Base-by-base conservation (phyloP, 1,284 basidiomycete species). In the Trichosporon coremiiforme region DNA sequence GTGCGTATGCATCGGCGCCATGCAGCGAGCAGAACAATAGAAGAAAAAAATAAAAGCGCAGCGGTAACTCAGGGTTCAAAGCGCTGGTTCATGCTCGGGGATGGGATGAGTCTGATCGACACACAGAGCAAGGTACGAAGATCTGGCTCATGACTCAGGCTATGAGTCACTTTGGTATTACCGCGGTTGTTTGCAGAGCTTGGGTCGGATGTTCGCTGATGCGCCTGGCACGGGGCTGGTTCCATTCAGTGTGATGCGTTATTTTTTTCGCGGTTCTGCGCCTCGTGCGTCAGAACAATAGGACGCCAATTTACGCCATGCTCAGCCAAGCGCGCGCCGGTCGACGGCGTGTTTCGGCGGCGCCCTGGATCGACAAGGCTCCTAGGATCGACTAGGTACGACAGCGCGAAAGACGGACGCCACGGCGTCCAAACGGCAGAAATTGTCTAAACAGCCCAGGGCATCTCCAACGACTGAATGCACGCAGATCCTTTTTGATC, bases 401-500 rank as follows among this genome's bases (percentile, higher is more conserved):
- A n/a, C 17, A n/a, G 50, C 10, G 50, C 50, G 50, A 53, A 53
- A 53, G 25, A 22, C 33, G 50, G 20, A 22, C 50, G 50, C 50
- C 50, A 25, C 20, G 50, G 50, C 50, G 50, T 22, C 20, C 20
- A 53, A 38, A 38, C 36, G 36, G 36, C 36, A 38, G 9, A 38
- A 53, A 10, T 53, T 20, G 10, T 53, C 50, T 22, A 53, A 10
- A 53, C 20, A 53, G 2, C 15, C 50, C 50, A 53, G 50, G 50
- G 50, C 20, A 22, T 20, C 50, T 22, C 20, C 50, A 20, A 17
- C 20, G 50, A 53, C 50, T 53, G 50, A 53, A 53, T 53, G 50
- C 50, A 53, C 22, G 50, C 50, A 53, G 50, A 53, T 53, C 50
- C 50, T 53, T 53, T 53, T 53, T 53, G 50, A 53, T 53, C 50